These are phyloP conservation scores for Akanthomyces lecanii DNA, from an alignment of 2,329 filamentous ascomycete genomes.

Conservation along the genomic window DNA sequence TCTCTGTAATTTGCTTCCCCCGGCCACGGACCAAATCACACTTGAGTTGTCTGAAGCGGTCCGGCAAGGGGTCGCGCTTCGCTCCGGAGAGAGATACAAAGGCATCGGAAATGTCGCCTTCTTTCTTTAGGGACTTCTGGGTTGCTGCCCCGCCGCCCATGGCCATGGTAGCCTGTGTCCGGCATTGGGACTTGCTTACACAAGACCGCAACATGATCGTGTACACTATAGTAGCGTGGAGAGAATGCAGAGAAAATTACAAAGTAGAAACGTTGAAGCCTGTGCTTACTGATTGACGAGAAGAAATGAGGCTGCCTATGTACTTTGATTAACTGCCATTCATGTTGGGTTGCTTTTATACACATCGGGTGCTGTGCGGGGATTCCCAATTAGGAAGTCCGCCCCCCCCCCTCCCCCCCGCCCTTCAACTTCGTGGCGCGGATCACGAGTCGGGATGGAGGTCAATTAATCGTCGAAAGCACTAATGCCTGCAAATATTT, in stretches of 20 bases:
- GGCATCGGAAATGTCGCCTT: constrained; percentile 59
- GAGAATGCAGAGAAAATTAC: not conserved
- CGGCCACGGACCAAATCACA: constrained; percentile 45
- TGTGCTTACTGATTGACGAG: too few species aligned
- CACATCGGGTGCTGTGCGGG: constrained; percentile 22
- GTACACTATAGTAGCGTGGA: not conserved
- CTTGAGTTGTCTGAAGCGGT: constrained; percentile 54
- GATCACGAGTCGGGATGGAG: too few species aligned
- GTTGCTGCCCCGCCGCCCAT: constrained; percentile 14
- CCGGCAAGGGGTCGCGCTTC: constrained; percentile 43
- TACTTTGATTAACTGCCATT: not conserved
- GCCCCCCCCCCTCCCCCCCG: constrained; percentile 15
- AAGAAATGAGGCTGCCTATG: not conserved
- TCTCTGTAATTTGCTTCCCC: constrained; percentile 42
- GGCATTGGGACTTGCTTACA: constrained; percentile 15
- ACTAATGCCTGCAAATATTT: too few species aligned
- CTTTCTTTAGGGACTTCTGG: constrained; percentile 39
- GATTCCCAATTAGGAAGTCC: constrained; percentile 30
- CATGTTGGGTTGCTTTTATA: constrained; percentile 18
- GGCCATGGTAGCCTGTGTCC: constrained; percentile 20
- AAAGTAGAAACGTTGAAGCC: not conserved
- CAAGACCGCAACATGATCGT: constrained; percentile 11
- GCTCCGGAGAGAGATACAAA: constrained; percentile 56
- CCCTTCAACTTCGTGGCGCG: too few species aligned
- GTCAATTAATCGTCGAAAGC: too few species aligned